Base-by-base conservation (phyloP, 2,329 filamentous ascomycete species). In the Arachnopeziza araneosa region DNA sequence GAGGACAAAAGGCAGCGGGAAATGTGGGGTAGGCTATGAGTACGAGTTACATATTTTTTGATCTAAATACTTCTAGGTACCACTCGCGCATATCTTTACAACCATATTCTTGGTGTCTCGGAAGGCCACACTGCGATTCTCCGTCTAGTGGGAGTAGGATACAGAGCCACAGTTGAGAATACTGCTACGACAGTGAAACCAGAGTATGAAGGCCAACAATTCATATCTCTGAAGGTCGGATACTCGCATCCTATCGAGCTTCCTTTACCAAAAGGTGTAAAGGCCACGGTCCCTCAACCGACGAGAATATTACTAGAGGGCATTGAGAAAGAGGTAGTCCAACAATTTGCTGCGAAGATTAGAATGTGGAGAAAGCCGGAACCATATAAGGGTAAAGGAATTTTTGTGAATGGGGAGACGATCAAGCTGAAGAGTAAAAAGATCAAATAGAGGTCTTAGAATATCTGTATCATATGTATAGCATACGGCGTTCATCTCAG, bases 331-430 rank as follows among this genome's bases (percentile, higher is more conserved):
- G 88, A 96, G 76, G 83, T 87, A 54, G 86, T 99, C 64, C 95
- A 92, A 82, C 87, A 89, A 60, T 97, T 98, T 75, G 95, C 95
- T 21, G 95, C 95, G 0, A 80, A 87, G 68, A 96, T 99, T 67
- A 83, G 91, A 69, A 83, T 80, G 76, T 98, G 93, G 93, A 87
- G 95, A 73, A 84, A 83, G 66, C 95, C 95, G 30, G 95, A 99
- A 78, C 95, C 95, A 66, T 99, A 99, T 78, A 99, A 99, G 85
- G 95, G 95, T 67, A 98, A 99, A 85, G 95, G 95, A 69, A 96
- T 99, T 69, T 99, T 98, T 74, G 88, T 99, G 70, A 96, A 98
- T 72, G 91, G 93, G 65, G 92, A 99, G 82, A 97, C 92, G 30
- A 97, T 99, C 78, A 96, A 89, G 83, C 76, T 99, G 76, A 99